A percentile compares a stretch with the other conserved stretches of the same genome.
phyloP scores from a whole-genome alignment of 1,284 basidiomycete species.

The Ganoderma lingzhi region DNA sequence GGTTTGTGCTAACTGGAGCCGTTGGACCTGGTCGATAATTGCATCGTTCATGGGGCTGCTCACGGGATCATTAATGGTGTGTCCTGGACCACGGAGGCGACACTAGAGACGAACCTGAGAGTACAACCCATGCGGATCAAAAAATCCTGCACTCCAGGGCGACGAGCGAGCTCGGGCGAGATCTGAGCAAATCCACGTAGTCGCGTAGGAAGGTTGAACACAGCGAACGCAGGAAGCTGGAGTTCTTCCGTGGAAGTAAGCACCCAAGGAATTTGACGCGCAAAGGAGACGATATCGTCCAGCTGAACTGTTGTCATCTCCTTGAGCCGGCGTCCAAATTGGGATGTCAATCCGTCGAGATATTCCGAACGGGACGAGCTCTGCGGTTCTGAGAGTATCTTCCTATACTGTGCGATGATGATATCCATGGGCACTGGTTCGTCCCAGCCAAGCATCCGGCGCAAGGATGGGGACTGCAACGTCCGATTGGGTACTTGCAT shows the following conservation, averaged over 20 bases:
- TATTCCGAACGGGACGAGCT: neutral
- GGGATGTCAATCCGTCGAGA: slow-evolving; percentile 18
- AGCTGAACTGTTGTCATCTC: neutral
- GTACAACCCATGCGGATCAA: slow-evolving; percentile 18
- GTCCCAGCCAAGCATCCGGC: slow-evolving; percentile 25
- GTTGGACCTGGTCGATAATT: slow-evolving; percentile 9
- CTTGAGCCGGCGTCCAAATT: slow-evolving; percentile 25
- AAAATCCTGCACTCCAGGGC: slow-evolving; percentile 13
- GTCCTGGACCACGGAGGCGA: neutral
- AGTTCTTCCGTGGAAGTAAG: slow-evolving; percentile 1
- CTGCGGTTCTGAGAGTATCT: slow-evolving; percentile 14
- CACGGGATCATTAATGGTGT: neutral
- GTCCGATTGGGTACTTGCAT: neutral
- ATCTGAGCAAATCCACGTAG: slow-evolving; percentile 17
- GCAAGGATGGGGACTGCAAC: slow-evolving; percentile 13
- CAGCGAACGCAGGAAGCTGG: slow-evolving; percentile 2
- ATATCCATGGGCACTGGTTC: slow-evolving; percentile 19
- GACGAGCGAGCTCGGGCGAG: slow-evolving; percentile 2
- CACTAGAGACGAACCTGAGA: slow-evolving; percentile 9
- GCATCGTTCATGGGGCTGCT: slow-evolving; percentile 14
- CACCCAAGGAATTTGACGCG: slow-evolving; percentile 7
- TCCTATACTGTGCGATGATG: slow-evolving; percentile 23
- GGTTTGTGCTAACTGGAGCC: neutral
- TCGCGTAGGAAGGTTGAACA: neutral
- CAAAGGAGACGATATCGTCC: neutral